Evolutionary conservation across 306 rosid genomes (phyloP).

Genomic region (Cicer yamashitae): DNA sequence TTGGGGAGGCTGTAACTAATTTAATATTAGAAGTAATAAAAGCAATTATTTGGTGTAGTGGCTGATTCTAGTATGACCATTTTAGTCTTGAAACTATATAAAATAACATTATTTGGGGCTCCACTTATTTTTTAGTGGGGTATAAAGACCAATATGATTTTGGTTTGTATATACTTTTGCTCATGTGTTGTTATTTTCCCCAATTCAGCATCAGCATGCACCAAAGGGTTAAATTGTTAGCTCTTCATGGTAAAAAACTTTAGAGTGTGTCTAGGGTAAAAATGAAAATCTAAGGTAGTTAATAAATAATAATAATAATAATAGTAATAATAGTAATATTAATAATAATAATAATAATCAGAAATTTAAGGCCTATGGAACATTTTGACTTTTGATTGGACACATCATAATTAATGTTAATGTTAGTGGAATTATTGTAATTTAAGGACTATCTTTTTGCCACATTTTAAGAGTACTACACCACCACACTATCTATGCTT

Average conservation of each 20-base stretch:
- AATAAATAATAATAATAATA: too few relatives aligned
- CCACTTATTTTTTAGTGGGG: slow-evolving; percentile 46
- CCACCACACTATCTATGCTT: slow-evolving; percentile 14
- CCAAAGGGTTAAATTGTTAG: too few relatives aligned
- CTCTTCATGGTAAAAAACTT: too few relatives aligned
- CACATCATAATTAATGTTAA: background rate
- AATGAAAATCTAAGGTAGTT: too few relatives aligned
- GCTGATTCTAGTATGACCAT: slow-evolving; percentile 35
- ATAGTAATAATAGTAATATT: too few relatives aligned
- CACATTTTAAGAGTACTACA: slow-evolving; percentile 18
- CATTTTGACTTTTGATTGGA: background rate
- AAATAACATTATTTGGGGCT: slow-evolving; percentile 45
- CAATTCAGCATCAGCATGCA: too few relatives aligned
- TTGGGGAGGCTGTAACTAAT: slow-evolving; percentile 59
- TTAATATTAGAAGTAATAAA: slow-evolving; percentile 43
- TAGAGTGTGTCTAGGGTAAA: too few relatives aligned
- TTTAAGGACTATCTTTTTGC: slow-evolving; percentile 22
- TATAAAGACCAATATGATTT: slow-evolving; percentile 42
- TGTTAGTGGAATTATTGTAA: slow-evolving; percentile 30
- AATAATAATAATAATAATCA: too few relatives aligned
- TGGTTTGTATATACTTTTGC: background rate
- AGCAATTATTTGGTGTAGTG: slow-evolving; percentile 51
- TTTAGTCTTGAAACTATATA: background rate
- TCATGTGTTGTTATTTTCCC: too few relatives aligned
- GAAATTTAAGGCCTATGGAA: background rate